Evolutionary conservation across 352 stramenopile species (phyloP), one percentile per base, ranked within the genome.

Genomic region (Pythium dissimile): DNA sequence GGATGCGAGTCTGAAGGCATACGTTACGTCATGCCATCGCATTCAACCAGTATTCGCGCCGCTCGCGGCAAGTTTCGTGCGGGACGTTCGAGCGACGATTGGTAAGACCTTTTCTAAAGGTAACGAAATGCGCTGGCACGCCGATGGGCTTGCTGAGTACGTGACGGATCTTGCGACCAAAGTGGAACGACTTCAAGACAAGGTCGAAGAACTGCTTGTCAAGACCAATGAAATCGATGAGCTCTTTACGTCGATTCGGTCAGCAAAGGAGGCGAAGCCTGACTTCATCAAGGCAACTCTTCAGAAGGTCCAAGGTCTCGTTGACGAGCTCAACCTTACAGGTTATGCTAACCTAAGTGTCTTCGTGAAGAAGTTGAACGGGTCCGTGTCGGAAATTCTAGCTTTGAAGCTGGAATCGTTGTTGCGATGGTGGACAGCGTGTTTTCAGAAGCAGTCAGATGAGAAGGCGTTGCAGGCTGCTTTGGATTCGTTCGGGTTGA

Each of bases 181-280:
- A 54, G 96, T 99, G 1, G 94, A 97, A 51, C 88, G 84, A 31
- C 86, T 99, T 39, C 97, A 99, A 59, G 97, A 99, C 57, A 98
- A 98, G 59, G 94, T 99, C 12, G 95, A 99, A 59, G 95, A 98
- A 26, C 74, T 99, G 23, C 65, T 97, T 26, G 67, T 89, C 53
- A 98, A 98, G 54, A 96, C 92, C 31, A 82, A 82, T 47, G 91
- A 95, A 15, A 94, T 99, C 50, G 87, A 99, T 41, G 72, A 86
- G 49, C 73, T 94, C 16, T 71, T 99, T n/a, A 72, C 90, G 61
- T 72, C 56, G 15, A 64, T 98, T 64, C 80, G 77, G 5, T 64
- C 42, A 5, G 78, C 42, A 43, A 69, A 75, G n/a, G 78, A 91
- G n/a, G 78, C 86, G 10, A 72, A 84, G 28, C 58, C 66, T 24